Evolutionary conservation across 768 basidiomycete genomes (phyloP).

Genomic region (Hypholoma sublateritium): DNA sequence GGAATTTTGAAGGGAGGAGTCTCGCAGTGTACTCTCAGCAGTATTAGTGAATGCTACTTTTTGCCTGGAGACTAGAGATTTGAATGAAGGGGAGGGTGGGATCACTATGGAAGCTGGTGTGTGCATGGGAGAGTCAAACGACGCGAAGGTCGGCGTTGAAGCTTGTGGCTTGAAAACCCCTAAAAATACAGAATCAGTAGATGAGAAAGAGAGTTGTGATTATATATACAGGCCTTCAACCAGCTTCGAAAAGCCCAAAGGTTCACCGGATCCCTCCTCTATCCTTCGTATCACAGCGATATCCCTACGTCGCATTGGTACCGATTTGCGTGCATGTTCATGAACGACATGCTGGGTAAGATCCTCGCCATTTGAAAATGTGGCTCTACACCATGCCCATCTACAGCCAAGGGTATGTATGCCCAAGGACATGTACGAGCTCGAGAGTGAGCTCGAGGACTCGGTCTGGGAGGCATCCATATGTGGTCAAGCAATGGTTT

Average conservation of each 20-base stretch:
- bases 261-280: constrained; percentile 46
- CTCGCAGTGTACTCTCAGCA: not conserved
- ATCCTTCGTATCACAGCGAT: constrained; percentile 40
- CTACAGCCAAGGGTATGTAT: constrained; percentile 35
- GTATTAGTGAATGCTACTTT: constrained; percentile 7
- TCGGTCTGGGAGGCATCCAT: not conserved
- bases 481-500: too few relatives aligned
- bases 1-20: not conserved
- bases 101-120: constrained; percentile 17
- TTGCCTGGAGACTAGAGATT: constrained; percentile 16
- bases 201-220: not conserved
- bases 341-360: constrained; percentile 46
- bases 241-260: constrained; percentile 19
- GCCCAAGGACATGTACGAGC: constrained; percentile 3
- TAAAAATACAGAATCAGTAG: not conserved
- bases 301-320: constrained; percentile 45
- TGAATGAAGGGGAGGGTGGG: constrained; percentile 26
- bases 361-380: constrained; percentile 35
- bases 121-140: constrained; percentile 19
- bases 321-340: constrained; percentile 44
- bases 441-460: not conserved
- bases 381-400: constrained; percentile 54
- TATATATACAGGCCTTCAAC: not conserved
- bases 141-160: constrained; percentile 20
- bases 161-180: not conserved